Evolutionary conservation across 257 asterid genomes (phyloP), one percentile per base, ranked within the genome.

Genomic region (Paulownia fortunei): DNA sequence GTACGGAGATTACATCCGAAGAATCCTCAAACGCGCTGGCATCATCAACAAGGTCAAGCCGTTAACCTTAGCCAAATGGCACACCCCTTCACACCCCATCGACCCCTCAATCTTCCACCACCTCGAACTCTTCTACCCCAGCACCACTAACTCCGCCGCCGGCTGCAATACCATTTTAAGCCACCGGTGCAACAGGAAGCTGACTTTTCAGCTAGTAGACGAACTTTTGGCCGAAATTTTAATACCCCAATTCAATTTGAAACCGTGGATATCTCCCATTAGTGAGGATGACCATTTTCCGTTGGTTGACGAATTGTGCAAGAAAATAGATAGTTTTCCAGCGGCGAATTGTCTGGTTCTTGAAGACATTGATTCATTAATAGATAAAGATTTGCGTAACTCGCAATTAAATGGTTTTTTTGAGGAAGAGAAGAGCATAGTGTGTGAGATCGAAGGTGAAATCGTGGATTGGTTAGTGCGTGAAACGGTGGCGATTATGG

Each of bases 71-170:
- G 69, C 77, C 67, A 85, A 85, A 27, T 85, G 88, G 87, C 76
- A 85, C 73, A 34, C 88, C 12, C 62, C 76, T 2, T 79, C 89
- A 10, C 87, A 82, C 56, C 89, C 94, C 15, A 85, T 91, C 2
- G 93, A 92, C 82, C 96, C 94, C 3, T 81, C 90, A 21, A 85
- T 90, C 24, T 92, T 90, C 70, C 88, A 90, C 74, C 76, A 81
- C 77, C 80, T 89, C 0, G 96, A 88, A 52, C 86, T 93, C 80
- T 83, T 86, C 82, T 84, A 84, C 49, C 85, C 73, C 47, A 19
- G 59, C 26, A 13, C 86, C 71, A 24, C 37, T 52, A 4, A 30
- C 58, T 32, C 86, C 54, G 30, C 58, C 68, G 54, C 19, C 67
- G 51, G 11, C 37, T 64, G 16, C 16, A 23, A 23, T 8, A n/a